Evolutionary conservation across 2,329 filamentous ascomycete species (phyloP).

Genomic region (Biscogniauxia mediterranea): DNA sequence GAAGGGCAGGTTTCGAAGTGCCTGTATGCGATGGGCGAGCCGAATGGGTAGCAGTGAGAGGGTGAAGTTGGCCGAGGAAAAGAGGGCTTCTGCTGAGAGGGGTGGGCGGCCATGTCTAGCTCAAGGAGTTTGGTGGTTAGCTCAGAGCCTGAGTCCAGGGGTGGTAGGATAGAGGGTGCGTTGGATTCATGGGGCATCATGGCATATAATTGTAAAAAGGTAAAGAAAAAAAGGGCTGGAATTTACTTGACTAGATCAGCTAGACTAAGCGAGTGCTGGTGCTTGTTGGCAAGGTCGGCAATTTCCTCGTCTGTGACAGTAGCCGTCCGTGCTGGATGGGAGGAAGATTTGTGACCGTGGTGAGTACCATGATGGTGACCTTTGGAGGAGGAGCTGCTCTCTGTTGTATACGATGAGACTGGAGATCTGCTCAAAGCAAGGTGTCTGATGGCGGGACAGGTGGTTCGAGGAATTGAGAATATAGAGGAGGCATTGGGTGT

Average conservation of each 20-base stretch:
- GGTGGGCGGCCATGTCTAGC: constrained; percentile 75
- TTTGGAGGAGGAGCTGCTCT: constrained; percentile 11
- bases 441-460: constrained; percentile 7
- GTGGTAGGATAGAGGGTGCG: too few relatives aligned
- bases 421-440: constrained; percentile 15
- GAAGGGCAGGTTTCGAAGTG: constrained; percentile 88
- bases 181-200: too few relatives aligned
- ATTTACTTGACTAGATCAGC: constrained; percentile 81
- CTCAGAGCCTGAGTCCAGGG: neutral
- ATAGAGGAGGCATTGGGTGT: constrained; percentile 23
- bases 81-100: constrained; percentile 73
- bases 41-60: constrained; percentile 88
- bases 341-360: constrained; percentile 28
- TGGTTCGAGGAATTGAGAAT: constrained; percentile 4
- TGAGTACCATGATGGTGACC: constrained; percentile 18
- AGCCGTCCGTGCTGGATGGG: constrained; percentile 44
- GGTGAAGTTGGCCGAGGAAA: constrained; percentile 93
- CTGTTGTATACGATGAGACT: constrained; percentile 28
- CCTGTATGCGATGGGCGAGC: constrained; percentile 90
- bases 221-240: too few relatives aligned
- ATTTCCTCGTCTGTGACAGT: constrained; percentile 72
- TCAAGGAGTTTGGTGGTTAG: neutral
- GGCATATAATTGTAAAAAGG: too few relatives aligned
- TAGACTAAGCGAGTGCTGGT: constrained; percentile 78
- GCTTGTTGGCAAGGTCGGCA: constrained; percentile 70